Conservation (phyloP, 140 eudicot species). For the Senecio squalidus region DNA sequence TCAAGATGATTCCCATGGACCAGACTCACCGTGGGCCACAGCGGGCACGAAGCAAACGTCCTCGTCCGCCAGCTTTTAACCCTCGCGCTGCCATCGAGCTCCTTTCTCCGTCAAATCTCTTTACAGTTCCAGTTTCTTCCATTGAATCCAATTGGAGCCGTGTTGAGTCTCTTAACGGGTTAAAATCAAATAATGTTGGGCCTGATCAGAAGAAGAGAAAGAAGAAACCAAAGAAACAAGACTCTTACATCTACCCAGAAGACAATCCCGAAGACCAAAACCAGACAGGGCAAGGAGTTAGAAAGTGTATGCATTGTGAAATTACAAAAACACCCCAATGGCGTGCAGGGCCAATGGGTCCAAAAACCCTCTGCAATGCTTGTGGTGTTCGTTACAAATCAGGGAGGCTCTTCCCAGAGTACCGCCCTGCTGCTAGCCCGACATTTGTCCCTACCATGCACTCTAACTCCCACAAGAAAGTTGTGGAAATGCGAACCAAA, state of each 20-base stretch:
- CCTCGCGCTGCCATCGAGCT: conserved; percentile 57
- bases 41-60: conserved; percentile 88
- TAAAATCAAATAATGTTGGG: not conserved
- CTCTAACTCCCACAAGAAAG: conserved; percentile 96
- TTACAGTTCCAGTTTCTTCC: conserved; percentile 28
- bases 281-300: conserved; percentile 35
- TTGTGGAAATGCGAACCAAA: conserved; percentile 80
- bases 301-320: conserved; percentile 95
- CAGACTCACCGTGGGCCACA: conserved; percentile 52
- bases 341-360: conserved; percentile 98
- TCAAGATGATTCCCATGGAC: conserved; percentile 39
- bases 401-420: conserved; percentile 89
- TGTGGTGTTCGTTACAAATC: conserved; percentile 97
- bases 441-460: conserved; percentile 79
- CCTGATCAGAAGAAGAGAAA: conserved; percentile 55
- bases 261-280: conserved; percentile 6
- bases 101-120: conserved; percentile 28
- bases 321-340: conserved; percentile 96
- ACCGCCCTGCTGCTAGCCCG: conserved; percentile 96
- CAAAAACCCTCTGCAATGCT: conserved; percentile 88
- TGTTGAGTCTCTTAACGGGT: conserved; percentile 32
- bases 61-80: conserved; percentile 63
- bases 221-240: conserved; percentile 44
- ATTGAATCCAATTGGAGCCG: conserved; percentile 42
- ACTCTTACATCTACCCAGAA: conserved; percentile 12